Evolutionary conservation across 805 yeast genomes (phyloP), one percentile per base, ranked within the genome.

Genomic region (Spathaspora passalidarum): DNA sequence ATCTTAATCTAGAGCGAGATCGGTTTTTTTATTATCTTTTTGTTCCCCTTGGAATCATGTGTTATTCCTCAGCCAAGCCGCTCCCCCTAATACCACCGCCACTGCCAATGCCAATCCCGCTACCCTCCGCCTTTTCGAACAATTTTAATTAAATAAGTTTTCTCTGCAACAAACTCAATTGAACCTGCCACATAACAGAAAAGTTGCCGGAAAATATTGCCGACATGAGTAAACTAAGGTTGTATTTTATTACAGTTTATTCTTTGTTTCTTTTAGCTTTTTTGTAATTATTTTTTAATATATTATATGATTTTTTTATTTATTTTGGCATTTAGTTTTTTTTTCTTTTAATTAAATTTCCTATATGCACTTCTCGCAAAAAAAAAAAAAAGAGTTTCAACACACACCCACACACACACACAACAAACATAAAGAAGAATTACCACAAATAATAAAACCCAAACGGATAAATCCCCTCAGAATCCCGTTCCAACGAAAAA

Each of bases 381-480:
- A 25, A 25, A 25, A 29, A 29, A 29, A 29, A 29, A 29, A 29
- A 17, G 14, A 29, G 34, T 29, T 29, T 29, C n/a, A 29, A 29
- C 34, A 29, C 34, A 29, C 34, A 10, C 34, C 14, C 34, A 29
- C 34, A 29, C 34, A 29, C n/a, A n/a, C 34, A 29, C 34, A 29
- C 34, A 13, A 10, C 34, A 29, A 29, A 29, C 34, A 29, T 17
- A 29, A 29, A 29, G 34, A 29, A 29, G 34, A 29, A 29, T 29
- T 29, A 29, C 10, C 34, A 29, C 34, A 29, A 29, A 29, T 29
- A 29, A 29, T 29, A 29, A 29, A 29, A 29, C 34, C 7, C 34
- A 29, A 29, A 29, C 34, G 34, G 34, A 29, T 29, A 29, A 29
- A 29, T 29, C 34, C 34, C 34, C 34, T 29, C 34, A 29, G 34